Evolutionary conservation across 805 yeast species (phyloP).

Genomic region (Candida broadrunensis): DNA sequence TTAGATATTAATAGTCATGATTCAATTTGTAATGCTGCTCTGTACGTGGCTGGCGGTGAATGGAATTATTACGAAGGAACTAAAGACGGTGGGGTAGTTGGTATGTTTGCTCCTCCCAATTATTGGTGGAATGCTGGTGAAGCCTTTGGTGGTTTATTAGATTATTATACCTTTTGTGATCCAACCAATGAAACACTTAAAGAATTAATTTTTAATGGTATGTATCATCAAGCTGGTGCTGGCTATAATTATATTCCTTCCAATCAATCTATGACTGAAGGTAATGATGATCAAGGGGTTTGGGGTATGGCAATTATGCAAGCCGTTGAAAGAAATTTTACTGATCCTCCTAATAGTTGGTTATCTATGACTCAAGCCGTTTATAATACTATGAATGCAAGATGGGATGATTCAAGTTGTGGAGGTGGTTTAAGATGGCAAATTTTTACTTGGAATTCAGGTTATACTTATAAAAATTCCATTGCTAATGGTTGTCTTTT

Average conservation of each 20-base stretch:
- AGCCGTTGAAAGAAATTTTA: slow-evolving; percentile 45
- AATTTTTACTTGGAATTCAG: slow-evolving; percentile 90
- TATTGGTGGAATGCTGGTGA: slow-evolving; percentile 57
- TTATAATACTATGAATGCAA: slow-evolving; percentile 81
- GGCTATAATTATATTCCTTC: slow-evolving; percentile 41
- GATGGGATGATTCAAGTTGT: slow-evolving; percentile 80
- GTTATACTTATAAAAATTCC: slow-evolving; percentile 89
- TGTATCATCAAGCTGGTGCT: slow-evolving; percentile 43
- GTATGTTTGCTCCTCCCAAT: slow-evolving; percentile 44
- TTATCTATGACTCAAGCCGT: slow-evolving; percentile 81
- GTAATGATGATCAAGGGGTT: slow-evolving; percentile 53
- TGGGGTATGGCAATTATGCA: slow-evolving; percentile 48
- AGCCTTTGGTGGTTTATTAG: slow-evolving; percentile 47
- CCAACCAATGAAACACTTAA: slow-evolving; percentile 28
- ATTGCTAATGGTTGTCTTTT: slow-evolving; percentile 89
- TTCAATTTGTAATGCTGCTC: slow-evolving; percentile 42
- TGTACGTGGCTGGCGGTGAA: slow-evolving; percentile 32
- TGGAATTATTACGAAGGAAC: slow-evolving; percentile 45
- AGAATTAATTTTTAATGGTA: slow-evolving; percentile 30
- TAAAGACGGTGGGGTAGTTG: slow-evolving; percentile 42
- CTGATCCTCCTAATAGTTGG: slow-evolving; percentile 73
- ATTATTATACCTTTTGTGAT: slow-evolving; percentile 38
- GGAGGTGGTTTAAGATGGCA: slow-evolving; percentile 96
- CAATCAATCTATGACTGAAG: slow-evolving; percentile 47
- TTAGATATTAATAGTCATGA: slow-evolving; percentile 35